Conservation (phyloP, 1,139 yeast genomes). For the Spathaspora sp. region DNA sequence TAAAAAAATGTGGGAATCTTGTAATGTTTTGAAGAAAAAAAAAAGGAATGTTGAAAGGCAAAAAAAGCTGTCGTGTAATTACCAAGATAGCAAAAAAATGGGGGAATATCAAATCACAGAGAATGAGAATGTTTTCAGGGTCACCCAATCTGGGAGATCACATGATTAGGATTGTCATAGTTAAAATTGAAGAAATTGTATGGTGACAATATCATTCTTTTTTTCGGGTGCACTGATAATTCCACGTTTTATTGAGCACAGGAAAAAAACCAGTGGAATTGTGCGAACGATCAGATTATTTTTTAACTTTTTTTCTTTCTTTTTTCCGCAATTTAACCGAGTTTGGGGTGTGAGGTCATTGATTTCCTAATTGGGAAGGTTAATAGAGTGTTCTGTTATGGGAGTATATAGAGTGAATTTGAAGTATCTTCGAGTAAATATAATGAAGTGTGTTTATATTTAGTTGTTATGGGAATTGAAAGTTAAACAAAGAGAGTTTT, state of each 20-base stretch:
- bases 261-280: neutral
- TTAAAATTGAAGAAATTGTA: neutral
- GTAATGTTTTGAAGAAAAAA: conserved; percentile 4
- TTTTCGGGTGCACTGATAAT: conserved; percentile 2
- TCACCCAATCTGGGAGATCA: neutral
- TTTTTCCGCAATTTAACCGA: neutral
- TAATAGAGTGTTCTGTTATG: neutral
- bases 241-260: conserved; percentile 1
- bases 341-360: neutral
- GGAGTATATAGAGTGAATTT: neutral
- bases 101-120: neutral
- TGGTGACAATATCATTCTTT: conserved; percentile 2
- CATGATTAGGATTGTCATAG: conserved; percentile 1
- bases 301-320: conserved; percentile 2
- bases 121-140: neutral
- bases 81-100: neutral
- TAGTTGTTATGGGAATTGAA: too few species aligned
- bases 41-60: neutral
- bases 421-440: too few species aligned
- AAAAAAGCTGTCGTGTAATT: neutral
- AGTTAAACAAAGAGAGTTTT: too few species aligned
- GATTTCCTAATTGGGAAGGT: conserved; percentile 5
- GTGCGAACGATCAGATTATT: neutral
- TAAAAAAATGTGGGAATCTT: conserved; percentile 9
- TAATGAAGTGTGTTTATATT: too few species aligned